Evolutionary conservation across 768 basidiomycete genomes (phyloP), one percentile per base, ranked within the genome.

Genomic region (Xerocomellus intermedius): DNA sequence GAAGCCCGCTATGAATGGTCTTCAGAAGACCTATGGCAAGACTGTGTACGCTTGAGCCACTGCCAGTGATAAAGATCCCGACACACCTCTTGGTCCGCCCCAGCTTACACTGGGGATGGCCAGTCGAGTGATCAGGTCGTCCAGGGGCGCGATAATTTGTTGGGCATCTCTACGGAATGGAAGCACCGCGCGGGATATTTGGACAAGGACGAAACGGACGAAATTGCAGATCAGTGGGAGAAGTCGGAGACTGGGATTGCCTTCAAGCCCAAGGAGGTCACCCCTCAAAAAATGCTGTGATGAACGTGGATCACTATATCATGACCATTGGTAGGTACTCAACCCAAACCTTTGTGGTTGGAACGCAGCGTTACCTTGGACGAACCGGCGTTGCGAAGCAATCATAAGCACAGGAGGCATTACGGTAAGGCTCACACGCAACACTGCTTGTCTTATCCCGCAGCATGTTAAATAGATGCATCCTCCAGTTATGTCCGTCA

Each of bases 21-120:
- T 80, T 4, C 77, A 81, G 51, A 65, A 69, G 42, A 77, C 77
- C 4, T 82, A 79, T 54, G 81, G 78, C 38, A 82, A 80, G 69
- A 66, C 72, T 5, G 68, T 74, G 30, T 70, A 74, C n/a, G 74
- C 73, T 12, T 76, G 76, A 72, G 61, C 70, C 13, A 57, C 59
- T 42, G 24, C 24, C n/a, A n/a, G 5, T 24, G 78, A 79, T 55
- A 67, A 65, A 32, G 55, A 74, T 55, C 73, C 77, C 0, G 74
- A 76, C 35, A 52, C 77, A 24, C 77, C 75, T 3, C 64, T 81
- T 39, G 79, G 78, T 17, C 78, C 76, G 1, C 80, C 79, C 2
- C 65, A 71, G 37, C 68, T 80, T 43, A 79, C 59, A 76, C 76
- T 10, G 61, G 50, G 2, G 73, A 77, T 46, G 66, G 65, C 7